Percentiles rank a stretch among this genome's conserved stretches.
These are phyloP conservation scores for Fraxinus sp. DNA, from an alignment of 305 asterid species.

Conservation along the genomic window DNA sequence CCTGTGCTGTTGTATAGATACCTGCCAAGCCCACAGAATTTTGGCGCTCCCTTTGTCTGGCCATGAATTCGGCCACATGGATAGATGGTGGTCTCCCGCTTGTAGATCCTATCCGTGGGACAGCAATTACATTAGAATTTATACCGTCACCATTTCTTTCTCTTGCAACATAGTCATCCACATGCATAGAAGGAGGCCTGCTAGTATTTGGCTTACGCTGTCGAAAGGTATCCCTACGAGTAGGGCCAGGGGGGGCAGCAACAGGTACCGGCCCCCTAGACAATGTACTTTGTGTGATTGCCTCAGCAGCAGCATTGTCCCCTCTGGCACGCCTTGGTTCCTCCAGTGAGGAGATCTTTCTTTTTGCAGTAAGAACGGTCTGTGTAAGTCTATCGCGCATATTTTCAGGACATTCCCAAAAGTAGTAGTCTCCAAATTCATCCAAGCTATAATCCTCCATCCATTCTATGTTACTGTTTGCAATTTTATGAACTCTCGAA, in stretches of 20 bases:
- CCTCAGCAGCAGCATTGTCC: slow-evolving; percentile 56
- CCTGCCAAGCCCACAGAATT: slow-evolving; percentile 39
- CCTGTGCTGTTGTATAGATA: slow-evolving; percentile 48
- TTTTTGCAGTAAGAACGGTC: slow-evolving; percentile 54
- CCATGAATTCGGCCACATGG: slow-evolving; percentile 96
- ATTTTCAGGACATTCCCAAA: slow-evolving; percentile 96
- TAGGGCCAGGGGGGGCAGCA: slow-evolving; percentile 62
- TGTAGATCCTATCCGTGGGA: slow-evolving; percentile 70
- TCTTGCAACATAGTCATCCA: slow-evolving; percentile 96
- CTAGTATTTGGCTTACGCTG: slow-evolving; percentile 98
- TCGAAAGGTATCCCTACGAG: slow-evolving; percentile 90
- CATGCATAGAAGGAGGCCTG: slow-evolving; percentile 98
- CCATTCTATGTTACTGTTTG: slow-evolving; percentile 50
- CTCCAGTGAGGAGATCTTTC: slow-evolving; percentile 67
- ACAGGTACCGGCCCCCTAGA: slow-evolving; percentile 66
- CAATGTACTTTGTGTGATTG: slow-evolving; percentile 56
- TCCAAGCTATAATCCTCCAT: slow-evolving; percentile 50
- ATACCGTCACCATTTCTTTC: slow-evolving; percentile 85
- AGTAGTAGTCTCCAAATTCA: slow-evolving; percentile 60
- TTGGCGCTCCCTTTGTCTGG: slow-evolving; percentile 93
- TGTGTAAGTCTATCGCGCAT: slow-evolving; percentile 75
- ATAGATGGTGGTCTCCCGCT: slow-evolving; percentile 94
- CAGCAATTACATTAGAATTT: slow-evolving; percentile 74
- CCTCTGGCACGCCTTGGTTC: slow-evolving; percentile 76
- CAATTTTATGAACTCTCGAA: slow-evolving; percentile 49